Evolutionary conservation across 225 moss, liverwort and hornwort genomes (phyloP), one percentile per base, ranked within the genome.

Genomic region (Marchantia paleacea): DNA sequence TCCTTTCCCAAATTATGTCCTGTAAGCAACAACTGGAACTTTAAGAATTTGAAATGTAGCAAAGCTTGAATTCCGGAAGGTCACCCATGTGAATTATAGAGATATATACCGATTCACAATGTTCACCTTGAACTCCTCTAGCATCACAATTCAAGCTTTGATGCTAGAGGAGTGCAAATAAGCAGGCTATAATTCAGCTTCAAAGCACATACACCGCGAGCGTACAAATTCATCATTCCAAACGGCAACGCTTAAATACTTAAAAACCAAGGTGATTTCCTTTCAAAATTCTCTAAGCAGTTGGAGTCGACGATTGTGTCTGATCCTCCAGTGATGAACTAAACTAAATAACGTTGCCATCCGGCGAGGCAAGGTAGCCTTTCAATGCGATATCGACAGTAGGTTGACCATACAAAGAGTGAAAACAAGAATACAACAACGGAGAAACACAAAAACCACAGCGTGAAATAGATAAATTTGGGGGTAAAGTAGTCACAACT

Each of bases 1-100:
- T 97, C 94, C 86, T 92, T 97, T 20, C 83, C 92, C 88, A 97
- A 74, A 80, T 94, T 94, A 81, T 90, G 90, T 78, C 90, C 96
- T 96, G 92, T 19, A 75, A 57, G 30, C 12, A 75, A 53, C 52
- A 52, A 52, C 24, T 70, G 5, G 13, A 70, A 39, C 47, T 48
- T 70, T 16, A 8, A 70, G 49, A 19, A 16, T 39, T 7, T 20
- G 0, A 69, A 18, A 0, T 9, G 7, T 8, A 70, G 15, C 1
- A 19, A 48, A 19, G 31, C 30, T 69, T 69, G 47, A 0, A 48
- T 47, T 20, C 39, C 39, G 5, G 39, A 39, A 39, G 2, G 39
- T 39, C 39, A 39, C 39, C 39, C 3, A 39, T 39, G 39, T 39
- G 39, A 39, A 39, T 39, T 5, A 39, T 39, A 39, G 39, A 39